These are phyloP conservation scores for Russula sp. DNA, from an alignment of 768 basidiomycete genomes.

Conservation along the genomic window DNA sequence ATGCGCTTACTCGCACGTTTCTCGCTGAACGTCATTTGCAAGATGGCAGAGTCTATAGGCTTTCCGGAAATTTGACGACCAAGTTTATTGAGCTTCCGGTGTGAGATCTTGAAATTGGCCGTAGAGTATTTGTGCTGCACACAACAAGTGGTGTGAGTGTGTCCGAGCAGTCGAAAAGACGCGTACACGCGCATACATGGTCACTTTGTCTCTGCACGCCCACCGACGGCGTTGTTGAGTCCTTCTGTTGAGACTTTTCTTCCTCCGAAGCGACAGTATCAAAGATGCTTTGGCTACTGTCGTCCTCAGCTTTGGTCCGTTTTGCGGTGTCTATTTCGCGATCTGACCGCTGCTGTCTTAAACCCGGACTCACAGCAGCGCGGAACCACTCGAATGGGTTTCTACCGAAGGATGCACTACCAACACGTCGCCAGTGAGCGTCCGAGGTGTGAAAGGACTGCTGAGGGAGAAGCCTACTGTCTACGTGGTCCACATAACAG, in stretches of 20 bases:
- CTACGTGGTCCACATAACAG: slow-evolving; percentile 15
- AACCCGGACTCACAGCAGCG: slow-evolving; percentile 7
- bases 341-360: slow-evolving; percentile 13
- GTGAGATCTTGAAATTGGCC: slow-evolving; percentile 87
- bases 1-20: slow-evolving; percentile 84
- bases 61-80: slow-evolving; percentile 82
- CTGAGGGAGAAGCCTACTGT: slow-evolving; percentile 1
- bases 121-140: slow-evolving; percentile 88
- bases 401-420: slow-evolving; percentile 19
- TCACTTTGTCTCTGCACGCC: slow-evolving; percentile 10
- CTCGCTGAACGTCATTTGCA: slow-evolving; percentile 95
- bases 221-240: not conserved
- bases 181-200: slow-evolving; percentile 7
- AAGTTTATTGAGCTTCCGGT: slow-evolving; percentile 86
- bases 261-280: slow-evolving; percentile 25
- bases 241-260: not conserved
- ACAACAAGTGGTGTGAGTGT: not conserved
- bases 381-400: slow-evolving; percentile 22
- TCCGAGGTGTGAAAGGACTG: not conserved
- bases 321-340: slow-evolving; percentile 28
- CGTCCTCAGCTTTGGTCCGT: slow-evolving; percentile 38
- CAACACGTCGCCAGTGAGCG: not conserved
- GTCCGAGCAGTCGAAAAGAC: not conserved
- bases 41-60: slow-evolving; percentile 89
- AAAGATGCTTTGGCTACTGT: slow-evolving; percentile 45